A percentile compares a stretch with the other conserved stretches of the same genome.
Evolutionary conservation across 495 filamentous ascomycete species (phyloP).

Genomic region (Aspergillus heteromorphus): DNA sequence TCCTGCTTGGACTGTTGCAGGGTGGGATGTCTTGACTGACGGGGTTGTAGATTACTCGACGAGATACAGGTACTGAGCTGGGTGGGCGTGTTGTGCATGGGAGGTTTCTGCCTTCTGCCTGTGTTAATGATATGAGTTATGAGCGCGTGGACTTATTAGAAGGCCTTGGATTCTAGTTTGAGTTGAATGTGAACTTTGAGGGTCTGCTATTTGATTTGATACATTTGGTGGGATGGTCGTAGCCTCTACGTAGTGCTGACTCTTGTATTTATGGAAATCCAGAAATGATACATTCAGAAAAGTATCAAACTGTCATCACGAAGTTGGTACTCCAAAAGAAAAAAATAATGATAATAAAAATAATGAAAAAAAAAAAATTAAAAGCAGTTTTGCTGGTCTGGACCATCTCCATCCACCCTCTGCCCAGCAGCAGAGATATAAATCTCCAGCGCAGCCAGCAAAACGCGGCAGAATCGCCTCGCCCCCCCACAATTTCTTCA

Average conservation of each 20-base stretch:
- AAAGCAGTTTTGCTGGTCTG: no score
- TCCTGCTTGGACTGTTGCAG: background rate
- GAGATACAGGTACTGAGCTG: slow-evolving; percentile 65
- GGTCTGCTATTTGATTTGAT: no score
- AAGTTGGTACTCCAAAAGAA: no score
- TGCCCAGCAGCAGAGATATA: background rate
- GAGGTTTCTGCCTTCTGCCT: background rate
- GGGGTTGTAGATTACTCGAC: slow-evolving; percentile 65
- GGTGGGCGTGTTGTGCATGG: no score
- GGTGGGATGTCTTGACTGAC: slow-evolving; percentile 9
- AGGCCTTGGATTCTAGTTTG: background rate
- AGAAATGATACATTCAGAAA: no score
- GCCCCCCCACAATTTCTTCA: slow-evolving; percentile 21
- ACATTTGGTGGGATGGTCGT: no score
- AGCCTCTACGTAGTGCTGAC: no score
- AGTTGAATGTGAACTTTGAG: background rate
- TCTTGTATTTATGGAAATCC: no score
- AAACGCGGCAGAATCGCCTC: slow-evolving; percentile 4
- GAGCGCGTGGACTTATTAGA: background rate
- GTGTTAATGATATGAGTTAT: background rate
- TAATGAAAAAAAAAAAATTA: no score
- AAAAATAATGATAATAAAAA: no score
- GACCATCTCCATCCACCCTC: no score
- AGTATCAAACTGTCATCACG: no score
- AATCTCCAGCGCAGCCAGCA: background rate